A percentile compares a stretch with the other conserved stretches of the same genome.
Conservation (phyloP, 164 flowering plant genomes). For the Magnolia officinalis region DNA sequence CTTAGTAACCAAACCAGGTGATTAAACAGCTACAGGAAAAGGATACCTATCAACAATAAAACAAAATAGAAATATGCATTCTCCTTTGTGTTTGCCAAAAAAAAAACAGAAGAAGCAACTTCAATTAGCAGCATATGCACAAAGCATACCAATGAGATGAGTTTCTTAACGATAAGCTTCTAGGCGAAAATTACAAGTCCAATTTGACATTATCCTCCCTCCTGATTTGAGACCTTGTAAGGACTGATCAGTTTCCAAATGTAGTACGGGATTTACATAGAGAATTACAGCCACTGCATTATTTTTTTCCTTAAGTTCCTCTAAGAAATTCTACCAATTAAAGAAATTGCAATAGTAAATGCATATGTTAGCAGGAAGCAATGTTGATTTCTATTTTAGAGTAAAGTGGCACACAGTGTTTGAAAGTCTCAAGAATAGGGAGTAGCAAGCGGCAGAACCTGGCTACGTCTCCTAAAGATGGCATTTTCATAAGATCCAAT, state of each 20-base stretch:
- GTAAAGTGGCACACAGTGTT: neutral
- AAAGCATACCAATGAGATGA: neutral
- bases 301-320: neutral
- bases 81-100: neutral
- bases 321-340: neutral
- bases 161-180: neutral
- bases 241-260: neutral
- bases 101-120: neutral
- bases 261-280: neutral
- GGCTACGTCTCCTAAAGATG: slow-evolving; percentile 32
- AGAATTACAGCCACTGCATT: neutral
- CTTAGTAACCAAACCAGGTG: slow-evolving; percentile 1
- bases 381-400: neutral
- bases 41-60: neutral
- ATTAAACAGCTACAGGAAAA: neutral
- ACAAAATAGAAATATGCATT: neutral
- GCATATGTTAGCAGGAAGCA: neutral
- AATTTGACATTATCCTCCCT: neutral
- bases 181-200: neutral
- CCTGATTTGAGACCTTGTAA: neutral
- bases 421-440: neutral
- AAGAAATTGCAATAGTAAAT: neutral
- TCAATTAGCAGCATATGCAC: no score
- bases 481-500: slow-evolving; percentile 31
- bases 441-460: slow-evolving; percentile 21